These are phyloP conservation scores for Albophoma yamanashiensis DNA, from an alignment of 2,329 filamentous ascomycete species.

Conservation along the genomic window DNA sequence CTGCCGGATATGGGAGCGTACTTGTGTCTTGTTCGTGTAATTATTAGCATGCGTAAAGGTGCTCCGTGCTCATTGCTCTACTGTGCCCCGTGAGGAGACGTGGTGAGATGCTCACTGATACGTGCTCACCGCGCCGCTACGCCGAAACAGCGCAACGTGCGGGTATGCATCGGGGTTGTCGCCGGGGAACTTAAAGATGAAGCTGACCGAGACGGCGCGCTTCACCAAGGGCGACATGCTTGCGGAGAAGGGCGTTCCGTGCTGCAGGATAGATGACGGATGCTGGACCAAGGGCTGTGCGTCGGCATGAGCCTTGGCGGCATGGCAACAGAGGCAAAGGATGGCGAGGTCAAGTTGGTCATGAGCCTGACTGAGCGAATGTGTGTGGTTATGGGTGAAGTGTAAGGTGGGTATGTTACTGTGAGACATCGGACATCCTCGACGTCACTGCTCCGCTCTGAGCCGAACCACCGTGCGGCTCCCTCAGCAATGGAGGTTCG, in stretches of 20 bases:
- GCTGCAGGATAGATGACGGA: background rate
- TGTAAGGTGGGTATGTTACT: too few species aligned
- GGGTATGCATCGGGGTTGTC: constrained; percentile 23
- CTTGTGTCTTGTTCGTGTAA: constrained; percentile 35
- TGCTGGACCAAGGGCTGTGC: background rate
- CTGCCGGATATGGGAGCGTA: constrained; percentile 53
- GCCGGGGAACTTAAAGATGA: constrained; percentile 36
- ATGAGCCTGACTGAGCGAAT: background rate
- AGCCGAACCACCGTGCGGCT: background rate
- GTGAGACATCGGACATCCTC: background rate
- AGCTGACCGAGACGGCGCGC: constrained; percentile 35
- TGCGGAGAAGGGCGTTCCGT: background rate
- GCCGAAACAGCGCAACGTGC: constrained; percentile 49
- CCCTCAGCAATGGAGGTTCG: background rate
- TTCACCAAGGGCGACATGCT: constrained; percentile 8
- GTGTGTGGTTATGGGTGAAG: background rate
- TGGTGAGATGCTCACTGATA: constrained; percentile 38
- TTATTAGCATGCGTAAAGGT: too few species aligned
- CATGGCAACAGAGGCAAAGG: background rate
- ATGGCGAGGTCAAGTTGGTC: background rate
- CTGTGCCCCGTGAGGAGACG: background rate
- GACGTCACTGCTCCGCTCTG: background rate
- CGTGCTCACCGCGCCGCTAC: constrained; percentile 47
- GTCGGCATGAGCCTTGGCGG: background rate
- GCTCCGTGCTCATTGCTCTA: background rate